Percentiles rank a stretch among this genome's conserved stretches.
phyloP scores from a whole-genome alignment of 805 yeast species.

The Lachancea meyersii region DNA sequence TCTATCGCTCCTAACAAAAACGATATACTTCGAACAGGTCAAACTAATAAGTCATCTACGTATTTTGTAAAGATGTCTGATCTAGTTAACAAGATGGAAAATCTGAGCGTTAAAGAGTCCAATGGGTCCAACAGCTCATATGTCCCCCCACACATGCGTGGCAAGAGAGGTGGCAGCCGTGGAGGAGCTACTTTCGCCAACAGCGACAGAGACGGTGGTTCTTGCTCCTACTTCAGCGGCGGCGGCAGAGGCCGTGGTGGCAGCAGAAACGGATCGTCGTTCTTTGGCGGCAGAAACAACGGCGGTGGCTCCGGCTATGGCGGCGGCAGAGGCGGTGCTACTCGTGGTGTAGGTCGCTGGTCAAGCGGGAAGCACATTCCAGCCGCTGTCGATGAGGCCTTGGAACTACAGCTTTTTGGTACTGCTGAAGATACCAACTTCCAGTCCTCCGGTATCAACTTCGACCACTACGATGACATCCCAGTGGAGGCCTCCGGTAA shows the following conservation, averaged over 20 bases:
- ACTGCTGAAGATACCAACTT: slow-evolving; percentile 54
- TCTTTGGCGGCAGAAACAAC: slow-evolving; percentile 32
- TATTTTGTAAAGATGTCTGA: slow-evolving; percentile 45
- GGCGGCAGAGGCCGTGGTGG: slow-evolving; percentile 18
- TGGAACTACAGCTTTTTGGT: slow-evolving; percentile 84
- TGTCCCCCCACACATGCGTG: slow-evolving; percentile 47
- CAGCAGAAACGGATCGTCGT: slow-evolving; percentile 30
- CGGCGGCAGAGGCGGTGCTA: slow-evolving; percentile 25
- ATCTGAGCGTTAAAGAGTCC: slow-evolving; percentile 42
- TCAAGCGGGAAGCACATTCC: slow-evolving; percentile 84
- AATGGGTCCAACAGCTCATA: slow-evolving; percentile 24
- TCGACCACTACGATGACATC: slow-evolving; percentile 96
- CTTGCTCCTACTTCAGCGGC: slow-evolving; percentile 13
- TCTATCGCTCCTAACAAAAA: neutral
- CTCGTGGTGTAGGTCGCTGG: slow-evolving; percentile 63
- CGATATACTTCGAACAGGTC: neutral
- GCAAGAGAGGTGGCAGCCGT: slow-evolving; percentile 17
- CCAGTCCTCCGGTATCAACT: slow-evolving; percentile 96
- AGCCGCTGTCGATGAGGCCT: slow-evolving; percentile 58
- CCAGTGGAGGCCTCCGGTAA: slow-evolving; percentile 98
- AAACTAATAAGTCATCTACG: neutral
- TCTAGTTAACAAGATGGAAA: slow-evolving; percentile 51
- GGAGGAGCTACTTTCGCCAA: slow-evolving; percentile 5
- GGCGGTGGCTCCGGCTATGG: slow-evolving; percentile 36
- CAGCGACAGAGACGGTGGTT: slow-evolving; percentile 5